Evolutionary conservation across 768 basidiomycete genomes (phyloP), one percentile per base, ranked within the genome.

Genomic region (Agrocybe pediades): DNA sequence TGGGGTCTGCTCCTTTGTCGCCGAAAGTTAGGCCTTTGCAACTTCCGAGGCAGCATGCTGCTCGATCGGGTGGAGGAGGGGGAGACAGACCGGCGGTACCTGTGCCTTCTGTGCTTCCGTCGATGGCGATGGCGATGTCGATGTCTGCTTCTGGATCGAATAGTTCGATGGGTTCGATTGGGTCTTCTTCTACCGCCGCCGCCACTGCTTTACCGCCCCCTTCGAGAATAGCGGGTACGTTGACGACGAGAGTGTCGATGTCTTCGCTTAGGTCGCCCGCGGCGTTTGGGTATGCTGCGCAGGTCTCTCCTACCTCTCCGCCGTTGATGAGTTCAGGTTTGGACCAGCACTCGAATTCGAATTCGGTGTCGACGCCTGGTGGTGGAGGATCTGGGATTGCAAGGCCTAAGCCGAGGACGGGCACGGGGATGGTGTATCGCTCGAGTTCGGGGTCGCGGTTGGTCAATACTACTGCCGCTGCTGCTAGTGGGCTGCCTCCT

Each of bases 401-500:
- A 13, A 27, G 45, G 69, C 83, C 81, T 17, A 79, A 71, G 56
- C 85, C 86, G 9, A 68, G 86, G 24, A 87, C 81, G 9, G 86
- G 86, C 6, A 85, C 86, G 9, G 86, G 86, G n/a, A 88, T 88
- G 86, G 68, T 74, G 30, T 88, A 88, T 61, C 74, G 80, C 41
- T 80, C 71, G 30, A 70, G 66, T 42, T 41, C 69, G 70, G n/a
- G 36, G 40, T 21, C 55, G 52, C 39, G 41, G 54, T 3, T 36
- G 44, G 17, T 55, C 61, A 27, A 62, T 64, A 53, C 42, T 60
- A 15, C 55, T 58, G 20, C 64, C 65, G 41, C 57, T 65, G 57
- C 51, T 45, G 46, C 52, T 64, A n/a, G n/a, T n/a, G n/a, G n/a
- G n/a, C n/a, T n/a, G n/a, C n/a, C n/a, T n/a, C n/a, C n/a, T n/a